Percentiles rank a stretch among this genome's conserved stretches.
Evolutionary conservation across 768 basidiomycete species (phyloP).

Genomic region (Pleurotus ostreatus): DNA sequence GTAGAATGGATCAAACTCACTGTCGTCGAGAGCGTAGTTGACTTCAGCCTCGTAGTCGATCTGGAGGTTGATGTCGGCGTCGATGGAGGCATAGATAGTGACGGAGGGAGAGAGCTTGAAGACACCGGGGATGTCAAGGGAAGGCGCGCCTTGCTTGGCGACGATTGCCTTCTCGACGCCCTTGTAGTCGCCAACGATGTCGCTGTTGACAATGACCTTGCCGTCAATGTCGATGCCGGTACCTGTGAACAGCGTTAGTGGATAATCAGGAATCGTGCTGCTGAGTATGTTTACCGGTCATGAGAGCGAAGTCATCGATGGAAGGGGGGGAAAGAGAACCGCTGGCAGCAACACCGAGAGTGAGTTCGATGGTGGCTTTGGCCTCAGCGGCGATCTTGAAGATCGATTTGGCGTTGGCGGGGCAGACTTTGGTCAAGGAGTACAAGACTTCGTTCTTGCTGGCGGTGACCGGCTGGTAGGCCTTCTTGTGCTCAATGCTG

Average conservation of each 20-base stretch:
- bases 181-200: slow-evolving; percentile 5
- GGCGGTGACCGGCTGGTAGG: neutral
- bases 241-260: neutral
- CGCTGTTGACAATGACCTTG: slow-evolving; percentile 1
- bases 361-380: slow-evolving; percentile 21
- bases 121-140: slow-evolving; percentile 1
- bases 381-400: slow-evolving; percentile 13
- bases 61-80: neutral
- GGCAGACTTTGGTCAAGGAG: slow-evolving; percentile 1
- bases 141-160: neutral
- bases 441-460: slow-evolving; percentile 6
- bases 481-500: slow-evolving; percentile 6
- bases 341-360: slow-evolving; percentile 22
- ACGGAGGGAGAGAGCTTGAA: neutral
- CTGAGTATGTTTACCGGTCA: slow-evolving; percentile 9
- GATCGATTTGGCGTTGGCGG: slow-evolving; percentile 9
- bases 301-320: slow-evolving; percentile 21
- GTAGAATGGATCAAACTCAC: neutral
- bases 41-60: slow-evolving; percentile 4
- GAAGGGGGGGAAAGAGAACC: slow-evolving; percentile 24
- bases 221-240: slow-evolving; percentile 4
- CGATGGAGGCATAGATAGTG: neutral
- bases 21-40: slow-evolving; percentile 4
- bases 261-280: neutral
- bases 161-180: neutral